A percentile compares a stretch with the other conserved stretches of the same genome.
phyloP scores from a whole-genome alignment of 2,329 filamentous ascomycete species.

The Davidsoniella virescens region DNA sequence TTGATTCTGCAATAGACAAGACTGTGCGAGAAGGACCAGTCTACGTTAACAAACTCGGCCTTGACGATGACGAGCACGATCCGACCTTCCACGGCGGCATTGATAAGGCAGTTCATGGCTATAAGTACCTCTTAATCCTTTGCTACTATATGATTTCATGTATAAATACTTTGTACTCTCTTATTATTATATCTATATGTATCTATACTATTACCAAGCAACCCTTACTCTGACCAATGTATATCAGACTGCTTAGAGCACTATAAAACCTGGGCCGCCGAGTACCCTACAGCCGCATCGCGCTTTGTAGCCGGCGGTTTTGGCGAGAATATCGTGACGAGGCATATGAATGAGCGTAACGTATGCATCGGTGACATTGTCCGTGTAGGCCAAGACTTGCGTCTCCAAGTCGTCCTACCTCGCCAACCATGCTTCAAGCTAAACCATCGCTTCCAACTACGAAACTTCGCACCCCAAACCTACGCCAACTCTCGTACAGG shows the following conservation, averaged over 20 bases:
- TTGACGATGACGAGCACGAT: slow-evolving; percentile 45
- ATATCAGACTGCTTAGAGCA: slow-evolving; percentile 41
- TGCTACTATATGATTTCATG: not conserved
- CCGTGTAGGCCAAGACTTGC: slow-evolving; percentile 30
- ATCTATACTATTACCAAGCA: not conserved
- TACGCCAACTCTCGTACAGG: slow-evolving; percentile 43
- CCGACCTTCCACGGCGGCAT: slow-evolving; percentile 42
- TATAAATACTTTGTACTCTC: not conserved
- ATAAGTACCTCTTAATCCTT: slow-evolving; percentile 21
- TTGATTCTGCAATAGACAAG: slow-evolving; percentile 43
- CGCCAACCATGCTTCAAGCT: slow-evolving; percentile 52
- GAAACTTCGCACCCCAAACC: slow-evolving; percentile 42
- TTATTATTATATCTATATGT: too few species aligned
- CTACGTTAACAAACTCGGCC: slow-evolving; percentile 30
- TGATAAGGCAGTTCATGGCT: slow-evolving; percentile 47
- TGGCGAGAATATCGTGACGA: slow-evolving; percentile 46
- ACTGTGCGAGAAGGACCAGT: slow-evolving; percentile 26
- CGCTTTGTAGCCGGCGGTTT: slow-evolving; percentile 38
- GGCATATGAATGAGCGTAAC: slow-evolving; percentile 44
- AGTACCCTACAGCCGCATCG: slow-evolving; percentile 31
- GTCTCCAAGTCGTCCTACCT: slow-evolving; percentile 44
- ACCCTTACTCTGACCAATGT: not conserved
- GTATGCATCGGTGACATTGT: slow-evolving; percentile 49
- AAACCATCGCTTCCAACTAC: slow-evolving; percentile 48
- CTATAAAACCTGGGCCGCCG: slow-evolving; percentile 36